Percentiles rank a stretch among this genome's conserved stretches.
Conservation (phyloP, 192 early-diverging fungal species). For the Dissophora ornata region DNA sequence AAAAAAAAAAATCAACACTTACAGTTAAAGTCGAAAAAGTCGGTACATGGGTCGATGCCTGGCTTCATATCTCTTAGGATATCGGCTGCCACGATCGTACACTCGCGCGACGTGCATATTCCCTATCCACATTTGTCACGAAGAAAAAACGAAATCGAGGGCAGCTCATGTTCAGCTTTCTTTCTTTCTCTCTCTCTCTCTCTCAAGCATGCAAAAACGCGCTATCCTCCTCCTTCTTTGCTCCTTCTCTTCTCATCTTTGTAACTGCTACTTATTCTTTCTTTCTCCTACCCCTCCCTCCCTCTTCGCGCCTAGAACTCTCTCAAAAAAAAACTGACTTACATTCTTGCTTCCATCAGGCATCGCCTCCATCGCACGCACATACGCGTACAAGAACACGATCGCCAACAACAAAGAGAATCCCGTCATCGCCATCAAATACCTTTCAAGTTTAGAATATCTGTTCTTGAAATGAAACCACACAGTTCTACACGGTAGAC, state of each 20-base stretch:
- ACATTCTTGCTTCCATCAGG: constrained; percentile 44
- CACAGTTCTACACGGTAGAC: constrained; percentile 28
- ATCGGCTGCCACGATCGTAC: constrained; percentile 62
- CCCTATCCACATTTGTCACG: constrained; percentile 18
- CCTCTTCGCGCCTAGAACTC: no score
- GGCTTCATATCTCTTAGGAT: constrained; percentile 68
- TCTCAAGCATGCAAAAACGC: no score
- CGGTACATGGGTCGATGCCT: constrained; percentile 69
- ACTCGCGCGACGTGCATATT: constrained; percentile 65
- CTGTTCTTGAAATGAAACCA: constrained; percentile 9
- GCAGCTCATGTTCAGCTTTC: no score
- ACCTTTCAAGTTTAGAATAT: constrained; percentile 35
- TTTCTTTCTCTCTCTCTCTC: no score
- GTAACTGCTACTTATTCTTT: no score
- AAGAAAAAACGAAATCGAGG: constrained; percentile 18
- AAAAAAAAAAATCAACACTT: constrained; percentile 24
- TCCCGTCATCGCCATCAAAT: constrained; percentile 13
- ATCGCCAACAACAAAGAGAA: constrained; percentile 27
- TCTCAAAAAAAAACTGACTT: no score
- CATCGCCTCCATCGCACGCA: constrained; percentile 34
- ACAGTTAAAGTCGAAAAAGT: constrained; percentile 78
- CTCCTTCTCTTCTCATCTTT: no score
- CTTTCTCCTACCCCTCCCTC: no score
- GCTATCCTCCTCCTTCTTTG: no score
- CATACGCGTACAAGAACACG: constrained; percentile 32